phyloP scores from a whole-genome alignment of 208 protist species.

The Trypanosoma vivax region DNA sequence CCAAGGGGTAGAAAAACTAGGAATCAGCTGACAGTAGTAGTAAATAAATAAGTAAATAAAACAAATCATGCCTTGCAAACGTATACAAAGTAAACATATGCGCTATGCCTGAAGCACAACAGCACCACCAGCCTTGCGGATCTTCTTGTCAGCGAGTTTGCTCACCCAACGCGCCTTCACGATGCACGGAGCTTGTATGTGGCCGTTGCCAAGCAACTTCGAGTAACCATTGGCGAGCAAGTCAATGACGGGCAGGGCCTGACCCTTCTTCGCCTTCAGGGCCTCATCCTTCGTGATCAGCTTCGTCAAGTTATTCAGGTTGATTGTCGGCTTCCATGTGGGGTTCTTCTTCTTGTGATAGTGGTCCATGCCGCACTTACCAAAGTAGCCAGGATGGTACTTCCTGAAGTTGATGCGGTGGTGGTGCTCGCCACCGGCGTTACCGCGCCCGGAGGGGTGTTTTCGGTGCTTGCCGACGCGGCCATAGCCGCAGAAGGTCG shows the following conservation, averaged over 20 bases:
- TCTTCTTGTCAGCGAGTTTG: constrained; percentile 99
- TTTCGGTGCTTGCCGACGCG: constrained; percentile 99
- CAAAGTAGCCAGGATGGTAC: constrained; percentile 99
- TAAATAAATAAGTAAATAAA: constrained; percentile 4
- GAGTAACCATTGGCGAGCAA: constrained; percentile 94
- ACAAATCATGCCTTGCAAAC: background rate
- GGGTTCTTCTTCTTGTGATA: constrained; percentile 93
- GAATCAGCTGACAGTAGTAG: background rate
- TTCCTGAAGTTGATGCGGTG: constrained; percentile 99
- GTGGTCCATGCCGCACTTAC: constrained; percentile 99
- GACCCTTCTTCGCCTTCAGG: constrained; percentile 64
- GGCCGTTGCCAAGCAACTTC: constrained; percentile 99
- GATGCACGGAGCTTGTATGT: constrained; percentile 98
- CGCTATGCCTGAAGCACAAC: constrained; percentile 96
- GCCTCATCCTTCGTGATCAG: constrained; percentile 94
- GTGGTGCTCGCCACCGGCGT: constrained; percentile 99
- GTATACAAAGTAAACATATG: background rate
- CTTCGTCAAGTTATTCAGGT: constrained; percentile 98
- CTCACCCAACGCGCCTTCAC: constrained; percentile 99
- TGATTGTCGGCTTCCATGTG: constrained; percentile 96
- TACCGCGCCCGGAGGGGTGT: constrained; percentile 99
- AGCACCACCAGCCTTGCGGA: constrained; percentile 98
- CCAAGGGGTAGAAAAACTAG: too few species aligned
- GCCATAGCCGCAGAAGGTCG: constrained; percentile 89
- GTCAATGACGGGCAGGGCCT: constrained; percentile 98